These are phyloP conservation scores for Naganishia cerealis DNA, from an alignment of 1,284 basidiomycete species.

Conservation along the genomic window DNA sequence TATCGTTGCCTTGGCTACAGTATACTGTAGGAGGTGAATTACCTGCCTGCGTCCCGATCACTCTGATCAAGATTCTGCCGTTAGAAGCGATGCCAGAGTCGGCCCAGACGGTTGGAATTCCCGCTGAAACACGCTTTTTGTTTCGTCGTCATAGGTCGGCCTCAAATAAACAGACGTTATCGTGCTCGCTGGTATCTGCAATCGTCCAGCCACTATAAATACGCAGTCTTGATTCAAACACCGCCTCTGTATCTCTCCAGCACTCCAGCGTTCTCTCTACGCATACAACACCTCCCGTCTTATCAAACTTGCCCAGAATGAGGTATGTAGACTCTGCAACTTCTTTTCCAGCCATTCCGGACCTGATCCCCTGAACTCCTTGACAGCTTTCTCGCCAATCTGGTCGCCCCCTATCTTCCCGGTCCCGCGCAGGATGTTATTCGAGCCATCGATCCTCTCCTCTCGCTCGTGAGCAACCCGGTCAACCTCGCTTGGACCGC, in stretches of 20 bases:
- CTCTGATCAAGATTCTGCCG: background rate
- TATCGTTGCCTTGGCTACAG: no score
- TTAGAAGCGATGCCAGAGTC: constrained; percentile 22
- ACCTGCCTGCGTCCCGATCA: background rate
- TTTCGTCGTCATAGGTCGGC: constrained; percentile 1
- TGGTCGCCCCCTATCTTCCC: constrained; percentile 22
- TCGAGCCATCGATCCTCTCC: constrained; percentile 27
- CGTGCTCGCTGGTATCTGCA: no score
- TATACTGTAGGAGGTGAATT: no score
- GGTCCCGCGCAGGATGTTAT: constrained; percentile 26
- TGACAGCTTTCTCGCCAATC: constrained; percentile 23
- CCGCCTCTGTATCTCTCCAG: background rate
- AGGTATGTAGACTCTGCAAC: background rate
- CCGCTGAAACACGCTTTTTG: constrained; percentile 4
- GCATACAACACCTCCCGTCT: background rate
- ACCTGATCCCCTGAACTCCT: background rate
- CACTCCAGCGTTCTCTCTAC: background rate
- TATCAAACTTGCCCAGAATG: background rate
- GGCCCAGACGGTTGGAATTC: background rate
- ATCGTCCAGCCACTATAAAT: background rate
- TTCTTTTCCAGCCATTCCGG: background rate
- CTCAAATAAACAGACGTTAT: background rate
- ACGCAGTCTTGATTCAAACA: background rate
- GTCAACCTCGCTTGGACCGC: constrained; percentile 30
- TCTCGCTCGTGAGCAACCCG: constrained; percentile 33